These are phyloP conservation scores for Scleroderma bovista DNA, from an alignment of 768 basidiomycete species.

Conservation along the genomic window DNA sequence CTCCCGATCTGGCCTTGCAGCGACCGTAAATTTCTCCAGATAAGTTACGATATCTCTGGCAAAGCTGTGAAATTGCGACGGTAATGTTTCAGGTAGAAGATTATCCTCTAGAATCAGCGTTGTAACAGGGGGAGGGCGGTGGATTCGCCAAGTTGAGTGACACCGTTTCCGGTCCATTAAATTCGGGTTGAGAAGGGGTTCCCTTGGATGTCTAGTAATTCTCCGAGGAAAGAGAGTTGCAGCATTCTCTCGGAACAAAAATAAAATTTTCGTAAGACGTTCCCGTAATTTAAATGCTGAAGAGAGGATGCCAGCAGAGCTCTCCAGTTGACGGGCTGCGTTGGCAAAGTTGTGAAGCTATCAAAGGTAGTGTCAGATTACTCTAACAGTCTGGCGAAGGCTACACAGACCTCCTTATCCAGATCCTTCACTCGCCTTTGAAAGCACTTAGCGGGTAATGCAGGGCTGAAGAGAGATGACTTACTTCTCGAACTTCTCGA, in stretches of 20 bases:
- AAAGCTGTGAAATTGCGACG: constrained; percentile 39
- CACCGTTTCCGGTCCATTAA: constrained; percentile 27
- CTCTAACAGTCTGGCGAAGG: neutral
- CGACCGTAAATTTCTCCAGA: too few species aligned
- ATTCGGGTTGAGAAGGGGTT: constrained; percentile 34
- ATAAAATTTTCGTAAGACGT: constrained; percentile 44
- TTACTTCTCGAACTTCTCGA: constrained; percentile 44
- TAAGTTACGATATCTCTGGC: constrained; percentile 49
- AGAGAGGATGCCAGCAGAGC: constrained; percentile 51
- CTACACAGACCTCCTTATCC: constrained; percentile 39
- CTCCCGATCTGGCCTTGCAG: too few species aligned
- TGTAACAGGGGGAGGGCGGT: constrained; percentile 32
- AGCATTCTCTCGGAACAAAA: constrained; percentile 51
- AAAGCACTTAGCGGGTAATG: constrained; percentile 1
- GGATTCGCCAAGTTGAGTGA: constrained; percentile 28
- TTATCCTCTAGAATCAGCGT: constrained; percentile 35
- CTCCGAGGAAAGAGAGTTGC: constrained; percentile 51
- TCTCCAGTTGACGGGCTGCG: constrained; percentile 50
- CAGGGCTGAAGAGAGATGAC: constrained; percentile 7
- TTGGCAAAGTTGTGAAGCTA: constrained; percentile 51
- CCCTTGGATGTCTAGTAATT: constrained; percentile 34
- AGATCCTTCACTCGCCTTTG: constrained; percentile 41
- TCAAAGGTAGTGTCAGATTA: constrained; percentile 8
- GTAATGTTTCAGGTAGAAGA: constrained; percentile 45
- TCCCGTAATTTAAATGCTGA: constrained; percentile 49